Evolutionary conservation across 805 yeast genomes (phyloP), one percentile per base, ranked within the genome.

Genomic region (Candida bentonensis): DNA sequence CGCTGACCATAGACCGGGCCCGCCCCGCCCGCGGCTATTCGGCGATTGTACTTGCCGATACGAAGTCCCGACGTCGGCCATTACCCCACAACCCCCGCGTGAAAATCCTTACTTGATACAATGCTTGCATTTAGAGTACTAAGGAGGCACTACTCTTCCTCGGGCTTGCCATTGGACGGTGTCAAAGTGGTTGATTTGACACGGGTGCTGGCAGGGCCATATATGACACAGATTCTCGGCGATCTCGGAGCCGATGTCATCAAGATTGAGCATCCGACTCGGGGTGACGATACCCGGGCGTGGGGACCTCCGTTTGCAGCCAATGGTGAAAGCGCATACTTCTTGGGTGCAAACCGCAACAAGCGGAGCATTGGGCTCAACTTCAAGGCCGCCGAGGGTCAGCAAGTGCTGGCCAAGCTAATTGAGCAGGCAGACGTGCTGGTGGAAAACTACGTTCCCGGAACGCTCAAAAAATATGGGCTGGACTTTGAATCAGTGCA

Each of bases 291-390:
- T 42, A 65, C 70, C 1, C 54, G 69, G 26, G 61, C 64, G 3
- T 65, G 70, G 70, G 70, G 70, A 15, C 70, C 70, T 1, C 70
- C 70, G 3, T 65, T 66, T 46, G 67, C 67, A 3, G 43, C 43
- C 5, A 53, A 51, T 11, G 64, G 63, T 4, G 70, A 65, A 45
- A 52, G 63, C 39, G 70, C 70, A 1, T 65, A 65, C 50, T 65
- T 57, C 44, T 52, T 65, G 30, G 51, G 61, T 5, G 64, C 61
- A 25, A 62, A 61, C 46, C 55, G 70, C 15, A 65, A 65, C 54
- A 65, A 65, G 46, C 53, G 58, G 41, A 61, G 66, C 1, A 47
- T 65, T 15, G 70, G 61, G 0, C 46, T 65, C 17, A 62, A 65
- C 39, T 64, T 66, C 52, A 54, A 64, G 46, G 47, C 51, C 15